Percentiles rank a stretch among this genome's conserved stretches.
Conservation (phyloP, 371 early-diverging fungal species). For the Actinomortierella ambigua region DNA sequence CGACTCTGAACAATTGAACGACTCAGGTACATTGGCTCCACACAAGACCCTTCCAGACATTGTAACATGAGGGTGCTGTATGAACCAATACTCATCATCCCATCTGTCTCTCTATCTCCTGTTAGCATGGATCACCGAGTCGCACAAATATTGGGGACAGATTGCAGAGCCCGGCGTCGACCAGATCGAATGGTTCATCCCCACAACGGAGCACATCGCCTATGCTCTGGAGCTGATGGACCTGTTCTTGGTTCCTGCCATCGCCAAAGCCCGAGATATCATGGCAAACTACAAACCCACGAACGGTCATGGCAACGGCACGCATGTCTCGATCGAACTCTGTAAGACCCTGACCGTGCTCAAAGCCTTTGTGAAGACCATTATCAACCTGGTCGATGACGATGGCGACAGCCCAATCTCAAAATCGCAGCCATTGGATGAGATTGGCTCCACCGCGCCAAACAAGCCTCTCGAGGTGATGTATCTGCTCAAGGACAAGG, state of each 20-base stretch:
- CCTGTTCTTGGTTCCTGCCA: conserved; percentile 52
- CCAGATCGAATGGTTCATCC: conserved; percentile 78
- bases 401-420: conserved; percentile 55
- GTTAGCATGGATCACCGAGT: conserved; percentile 55
- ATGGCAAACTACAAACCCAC: conserved; percentile 35
- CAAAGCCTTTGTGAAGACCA: conserved; percentile 60
- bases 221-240: conserved; percentile 70
- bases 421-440: conserved; percentile 30
- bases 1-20: conserved; percentile 58
- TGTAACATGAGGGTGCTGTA: conserved; percentile 12
- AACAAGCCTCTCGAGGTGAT: conserved; percentile 54
- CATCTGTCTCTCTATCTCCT: not conserved
- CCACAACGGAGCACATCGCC: conserved; percentile 66
- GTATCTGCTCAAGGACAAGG: conserved; percentile 62
- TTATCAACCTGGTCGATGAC: conserved; percentile 53
- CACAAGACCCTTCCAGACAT: too few species aligned
- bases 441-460: conserved; percentile 39
- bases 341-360: conserved; percentile 64
- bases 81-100: not conserved
- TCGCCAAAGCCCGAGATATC: conserved; percentile 52
- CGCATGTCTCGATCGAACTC: conserved; percentile 58
- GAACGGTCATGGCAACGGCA: conserved; percentile 26
- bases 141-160: conserved; percentile 82
- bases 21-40: too few species aligned
- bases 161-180: conserved; percentile 58